phyloP scores from a whole-genome alignment of 768 basidiomycete genomes.

The Galerina sulciceps region DNA sequence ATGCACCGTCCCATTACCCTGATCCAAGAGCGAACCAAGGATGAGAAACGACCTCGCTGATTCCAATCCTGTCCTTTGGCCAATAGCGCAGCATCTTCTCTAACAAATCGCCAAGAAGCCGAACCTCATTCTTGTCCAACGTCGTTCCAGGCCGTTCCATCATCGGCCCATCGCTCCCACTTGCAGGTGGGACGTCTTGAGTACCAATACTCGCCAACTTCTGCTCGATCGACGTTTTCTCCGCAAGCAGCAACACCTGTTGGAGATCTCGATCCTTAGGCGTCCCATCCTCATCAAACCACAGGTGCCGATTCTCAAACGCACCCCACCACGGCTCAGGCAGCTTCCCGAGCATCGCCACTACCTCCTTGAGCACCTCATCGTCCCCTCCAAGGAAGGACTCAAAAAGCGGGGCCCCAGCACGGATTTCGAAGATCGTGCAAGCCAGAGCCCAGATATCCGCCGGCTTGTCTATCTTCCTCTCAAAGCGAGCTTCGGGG shows the following conservation, averaged over 20 bases:
- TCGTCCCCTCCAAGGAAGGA: slow-evolving; percentile 34
- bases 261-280: slow-evolving; percentile 31
- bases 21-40: slow-evolving; percentile 18
- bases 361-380: slow-evolving; percentile 35
- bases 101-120: slow-evolving; percentile 41
- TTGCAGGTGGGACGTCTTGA: slow-evolving; percentile 23
- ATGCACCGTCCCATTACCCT: too few species aligned
- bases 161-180: slow-evolving; percentile 34
- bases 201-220: slow-evolving; percentile 34
- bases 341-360: slow-evolving; percentile 39
- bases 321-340: slow-evolving; percentile 46
- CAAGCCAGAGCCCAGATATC: slow-evolving; percentile 49
- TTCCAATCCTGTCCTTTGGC: slow-evolving; percentile 43
- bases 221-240: slow-evolving; percentile 29
- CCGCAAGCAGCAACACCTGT: slow-evolving; percentile 24
- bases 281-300: slow-evolving; percentile 42
- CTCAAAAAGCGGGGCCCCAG: slow-evolving; percentile 45
- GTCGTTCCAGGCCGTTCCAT: slow-evolving; percentile 31
- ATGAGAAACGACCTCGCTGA: slow-evolving; percentile 36
- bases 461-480: slow-evolving; percentile 23
- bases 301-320: slow-evolving; percentile 31
- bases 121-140: slow-evolving; percentile 33
- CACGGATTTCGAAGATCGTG: slow-evolving; percentile 45
- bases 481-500: slow-evolving; percentile 41
- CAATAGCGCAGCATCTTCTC: slow-evolving; percentile 42